Evolutionary conservation across 2,329 filamentous ascomycete genomes (phyloP), one percentile per base, ranked within the genome.

Genomic region (Sporothrix humicola): DNA sequence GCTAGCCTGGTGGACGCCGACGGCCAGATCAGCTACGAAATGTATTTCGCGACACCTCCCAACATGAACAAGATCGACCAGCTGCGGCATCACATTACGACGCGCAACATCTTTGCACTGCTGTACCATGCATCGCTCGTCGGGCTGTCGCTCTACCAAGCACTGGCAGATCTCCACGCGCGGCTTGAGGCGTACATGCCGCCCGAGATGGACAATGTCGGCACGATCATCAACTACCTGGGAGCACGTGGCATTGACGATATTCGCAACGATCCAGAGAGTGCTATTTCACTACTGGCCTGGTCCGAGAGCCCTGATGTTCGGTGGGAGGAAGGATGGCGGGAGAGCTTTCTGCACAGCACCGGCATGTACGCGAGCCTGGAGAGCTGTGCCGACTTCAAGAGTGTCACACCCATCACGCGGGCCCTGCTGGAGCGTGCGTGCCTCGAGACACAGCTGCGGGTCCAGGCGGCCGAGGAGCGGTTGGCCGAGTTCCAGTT

Each of bases 61-160:
- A 84, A 86, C 52, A 77, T 87, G 54, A 84, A 78, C 77, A 85
- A 81, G 78, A 80, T 80, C 20, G 87, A 85, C 58, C 86, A 85
- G 72, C 83, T 86, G 1, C 84, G 88, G 0, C 85, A 91, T 75
- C 88, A 90, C 76, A 85, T 92, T 65, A 90, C 91, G 0, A 91
- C 90, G 0, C 87, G 91, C 23, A 93, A 93, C 77, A 87, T 92
- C 61, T 89, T 93, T 77, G 91, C 90, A 0, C 81, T 92, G 48
- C 80, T 92, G 1, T 90, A 89, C 77, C 85, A 88, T 70, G 87
- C 88, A 26, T 90, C 90, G 0, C 83, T 93, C 0, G 90, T 93
- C 2, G 91, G 91, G 0, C 78, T 88, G 0, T 89, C 90, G 4
- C 79, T 93, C 0, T 87, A 86, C 76, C 89, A 92, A 76, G 89